Base-by-base conservation (phyloP, 768 basidiomycete genomes). In the Leccinum incarnatum region DNA sequence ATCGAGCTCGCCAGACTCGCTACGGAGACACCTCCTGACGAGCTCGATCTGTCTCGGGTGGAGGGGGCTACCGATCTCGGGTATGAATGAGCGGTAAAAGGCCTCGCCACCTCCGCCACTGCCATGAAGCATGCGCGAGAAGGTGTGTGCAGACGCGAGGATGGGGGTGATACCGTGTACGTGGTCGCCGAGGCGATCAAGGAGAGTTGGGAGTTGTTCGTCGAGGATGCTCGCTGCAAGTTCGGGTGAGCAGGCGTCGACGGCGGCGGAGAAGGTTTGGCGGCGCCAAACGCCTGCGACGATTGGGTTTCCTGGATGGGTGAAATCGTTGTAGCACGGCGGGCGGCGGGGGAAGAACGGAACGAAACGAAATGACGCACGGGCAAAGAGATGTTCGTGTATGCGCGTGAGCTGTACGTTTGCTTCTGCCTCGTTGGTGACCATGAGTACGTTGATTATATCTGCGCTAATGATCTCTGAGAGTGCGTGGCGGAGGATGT, bases 241-340 rank as follows among this genome's bases (percentile, higher is more conserved):
- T 53, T 88, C 86, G 6, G 85, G 82, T 0, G 89, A 86, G 72
- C 86, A 88, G 1, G 81, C 71, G 34, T 93, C 90, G 54, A 95
- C 88, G 4, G 92, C 91, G 0, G 92, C 92, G 11, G 89, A 87
- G 74, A 93, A 93, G 3, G 92, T 94, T 69, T 95, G 92, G 11
- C 91, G 83, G 23, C 93, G 84, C 93, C 93, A 95, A 19, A 95
- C 92, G 42, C 84, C 82, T 0, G 93, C 93, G n/a, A 95, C 91
- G 4, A 90, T 86, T 12, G 93, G 87, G 67, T 94, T 90, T 53
- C 90, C 91, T 93, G 30, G 10, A 25, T 3, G n/a, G n/a, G 37
- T 15, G 11, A 11, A 23, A 42, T 19, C 15, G 32, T 60, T 36
- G 51, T 34, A 29, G 37, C 5, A 25, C 11, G 4, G 21, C 25